A percentile compares a stretch with the other conserved stretches of the same genome.
Conservation (phyloP, 2,329 filamentous ascomycete genomes). For the Hypocreales sp. region DNA sequence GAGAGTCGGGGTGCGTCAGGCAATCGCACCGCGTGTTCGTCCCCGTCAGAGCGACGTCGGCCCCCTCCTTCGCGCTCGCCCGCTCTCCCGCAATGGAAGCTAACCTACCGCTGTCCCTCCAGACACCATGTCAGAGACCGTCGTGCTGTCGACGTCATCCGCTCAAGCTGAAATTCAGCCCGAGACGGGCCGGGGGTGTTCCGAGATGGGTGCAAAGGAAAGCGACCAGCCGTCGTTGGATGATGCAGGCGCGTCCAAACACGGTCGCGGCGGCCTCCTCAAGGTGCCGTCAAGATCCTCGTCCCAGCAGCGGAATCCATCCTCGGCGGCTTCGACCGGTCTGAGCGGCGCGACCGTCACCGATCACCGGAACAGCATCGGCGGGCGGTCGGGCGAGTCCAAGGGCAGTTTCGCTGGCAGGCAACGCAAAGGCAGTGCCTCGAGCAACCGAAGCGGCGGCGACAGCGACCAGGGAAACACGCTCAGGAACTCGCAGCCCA, state of each 20-base stretch:
- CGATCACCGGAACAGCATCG: constrained; percentile 46
- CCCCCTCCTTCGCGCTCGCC: too few relatives aligned
- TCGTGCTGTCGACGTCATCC: constrained; percentile 9
- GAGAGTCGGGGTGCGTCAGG: too few relatives aligned
- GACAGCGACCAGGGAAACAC: constrained; percentile 36
- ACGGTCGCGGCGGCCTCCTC: constrained; percentile 36
- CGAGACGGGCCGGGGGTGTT: constrained; percentile 16
- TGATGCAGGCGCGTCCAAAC: constrained; percentile 25
- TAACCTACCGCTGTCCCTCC: too few relatives aligned
- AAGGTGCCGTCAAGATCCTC: constrained; percentile 47
- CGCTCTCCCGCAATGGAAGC: too few relatives aligned
- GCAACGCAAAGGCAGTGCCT: constrained; percentile 51
- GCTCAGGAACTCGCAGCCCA: constrained; percentile 32
- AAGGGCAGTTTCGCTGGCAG: constrained; percentile 47
- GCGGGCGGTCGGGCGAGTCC: constrained; percentile 48
- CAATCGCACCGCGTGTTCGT: too few relatives aligned
- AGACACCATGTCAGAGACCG: constrained; percentile 18
- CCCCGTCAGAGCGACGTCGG: too few relatives aligned
- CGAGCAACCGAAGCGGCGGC: constrained; percentile 45
- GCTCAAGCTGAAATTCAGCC: constrained; percentile 18
- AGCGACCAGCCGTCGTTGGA: constrained; percentile 25
- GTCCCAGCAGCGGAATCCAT: constrained; percentile 40
- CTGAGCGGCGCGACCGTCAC: constrained; percentile 43
- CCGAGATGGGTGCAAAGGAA: constrained; percentile 25
- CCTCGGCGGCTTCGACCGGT: constrained; percentile 42